Conservation (phyloP, 805 yeast species). For the Yamadazyma scolyti region DNA sequence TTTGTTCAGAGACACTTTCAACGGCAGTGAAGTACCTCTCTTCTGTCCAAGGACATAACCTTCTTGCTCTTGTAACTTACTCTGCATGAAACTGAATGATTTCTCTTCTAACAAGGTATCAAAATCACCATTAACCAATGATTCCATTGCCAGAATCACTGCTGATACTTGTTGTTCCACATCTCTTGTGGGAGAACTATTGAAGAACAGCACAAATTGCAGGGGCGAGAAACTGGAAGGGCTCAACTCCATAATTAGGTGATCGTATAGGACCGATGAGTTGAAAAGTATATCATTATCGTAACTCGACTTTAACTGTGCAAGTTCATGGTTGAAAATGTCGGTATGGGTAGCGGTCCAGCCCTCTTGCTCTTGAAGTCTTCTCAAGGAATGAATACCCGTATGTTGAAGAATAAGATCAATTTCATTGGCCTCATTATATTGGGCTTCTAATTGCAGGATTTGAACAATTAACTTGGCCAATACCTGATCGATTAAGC, state of each 20-base stretch:
- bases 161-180: neutral
- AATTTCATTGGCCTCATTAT: constrained; percentile 45
- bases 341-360: constrained; percentile 50
- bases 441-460: constrained; percentile 48
- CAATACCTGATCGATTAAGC: constrained; percentile 29
- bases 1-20: constrained; percentile 19
- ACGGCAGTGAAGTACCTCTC: constrained; percentile 10
- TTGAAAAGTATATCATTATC: constrained; percentile 54
- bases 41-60: constrained; percentile 1
- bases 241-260: constrained; percentile 27
- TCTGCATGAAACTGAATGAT: constrained; percentile 26
- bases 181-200: too few species aligned
- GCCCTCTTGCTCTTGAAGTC: constrained; percentile 48
- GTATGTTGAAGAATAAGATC: constrained; percentile 50
- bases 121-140: constrained; percentile 30
- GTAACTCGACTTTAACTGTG: constrained; percentile 42
- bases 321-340: constrained; percentile 38
- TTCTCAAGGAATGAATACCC: constrained; percentile 41
- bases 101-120: constrained; percentile 29
- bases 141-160: too few species aligned
- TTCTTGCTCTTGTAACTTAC: constrained; percentile 14
- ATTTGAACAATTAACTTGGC: constrained; percentile 42
- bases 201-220: too few species aligned
- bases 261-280: constrained; percentile 55
- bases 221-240: constrained; percentile 6